phyloP scores from a whole-genome alignment of 768 basidiomycete species.

The Tephrocybe sp. region DNA sequence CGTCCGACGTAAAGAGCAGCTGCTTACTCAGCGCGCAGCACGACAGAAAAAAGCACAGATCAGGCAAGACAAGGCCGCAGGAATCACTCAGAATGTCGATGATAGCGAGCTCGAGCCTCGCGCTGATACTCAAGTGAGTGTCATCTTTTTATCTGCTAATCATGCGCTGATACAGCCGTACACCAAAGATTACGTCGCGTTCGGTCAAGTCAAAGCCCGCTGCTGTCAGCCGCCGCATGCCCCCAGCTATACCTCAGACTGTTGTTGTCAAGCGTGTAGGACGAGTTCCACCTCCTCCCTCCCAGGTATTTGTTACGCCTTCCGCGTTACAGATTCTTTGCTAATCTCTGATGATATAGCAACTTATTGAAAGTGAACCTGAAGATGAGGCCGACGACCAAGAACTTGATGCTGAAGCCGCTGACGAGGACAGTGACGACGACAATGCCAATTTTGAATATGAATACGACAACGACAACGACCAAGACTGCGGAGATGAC shows the following conservation, averaged over 20 bases:
- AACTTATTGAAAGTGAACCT: no score
- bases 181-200: not conserved
- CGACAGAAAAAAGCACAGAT: not conserved
- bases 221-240: no score
- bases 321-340: not conserved
- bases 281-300: not conserved
- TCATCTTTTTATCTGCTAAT: not conserved
- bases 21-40: not conserved
- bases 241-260: no score
- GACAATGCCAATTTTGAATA: not conserved
- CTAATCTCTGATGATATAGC: not conserved
- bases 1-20: not conserved
- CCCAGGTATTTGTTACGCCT: not conserved
- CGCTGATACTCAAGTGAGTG: not conserved
- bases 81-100: constrained; percentile 1
- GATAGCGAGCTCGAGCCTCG: not conserved
- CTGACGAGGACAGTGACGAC: not conserved
- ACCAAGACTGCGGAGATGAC: not conserved
- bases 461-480: not conserved
- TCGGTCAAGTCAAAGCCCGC: not conserved
- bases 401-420: not conserved
- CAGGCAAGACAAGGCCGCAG: constrained; percentile 3
- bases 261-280: not conserved
- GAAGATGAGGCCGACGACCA: not conserved
- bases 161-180: no score